Evolutionary conservation across 306 rosid species (phyloP).

Genomic region (Sindora glabra): DNA sequence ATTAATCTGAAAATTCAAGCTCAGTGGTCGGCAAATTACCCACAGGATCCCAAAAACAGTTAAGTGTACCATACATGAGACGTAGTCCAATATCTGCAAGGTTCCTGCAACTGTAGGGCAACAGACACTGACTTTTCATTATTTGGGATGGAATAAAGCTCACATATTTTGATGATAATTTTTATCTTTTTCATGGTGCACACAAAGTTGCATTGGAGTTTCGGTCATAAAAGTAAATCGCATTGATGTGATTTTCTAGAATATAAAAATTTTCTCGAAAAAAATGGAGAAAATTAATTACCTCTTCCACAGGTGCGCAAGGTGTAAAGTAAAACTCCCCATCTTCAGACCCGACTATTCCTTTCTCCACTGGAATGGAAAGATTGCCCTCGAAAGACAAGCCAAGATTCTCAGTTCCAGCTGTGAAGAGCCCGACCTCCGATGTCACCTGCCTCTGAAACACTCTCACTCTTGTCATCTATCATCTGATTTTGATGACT

Average conservation of each 20-base stretch:
- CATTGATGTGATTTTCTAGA: too few relatives aligned
- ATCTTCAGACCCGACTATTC: slow-evolving; percentile 30
- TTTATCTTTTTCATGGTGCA: too few relatives aligned
- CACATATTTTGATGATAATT: too few relatives aligned
- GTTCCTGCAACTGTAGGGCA: slow-evolving; percentile 27
- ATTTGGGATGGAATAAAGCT: slow-evolving; percentile 15
- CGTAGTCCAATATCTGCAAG: slow-evolving; percentile 27
- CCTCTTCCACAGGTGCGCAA: too few relatives aligned
- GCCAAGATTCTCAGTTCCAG: slow-evolving; percentile 29
- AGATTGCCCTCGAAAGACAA: slow-evolving; percentile 39
- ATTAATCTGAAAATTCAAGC: background rate
- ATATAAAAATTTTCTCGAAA: too few relatives aligned
- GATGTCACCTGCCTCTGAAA: slow-evolving; percentile 86
- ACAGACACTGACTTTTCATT: background rate
- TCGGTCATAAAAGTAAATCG: too few relatives aligned
- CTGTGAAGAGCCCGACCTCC: slow-evolving; percentile 69
- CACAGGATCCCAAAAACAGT: slow-evolving; percentile 47
- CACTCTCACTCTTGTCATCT: too few relatives aligned
- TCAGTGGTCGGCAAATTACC: slow-evolving; percentile 21
- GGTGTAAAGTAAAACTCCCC: too few relatives aligned
- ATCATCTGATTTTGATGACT: too few relatives aligned
- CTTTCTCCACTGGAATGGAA: too few relatives aligned
- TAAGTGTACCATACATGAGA: slow-evolving; percentile 24
- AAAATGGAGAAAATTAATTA: too few relatives aligned
- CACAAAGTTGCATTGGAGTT: too few relatives aligned